phyloP scores from a whole-genome alignment of 75 land plant species.

The Azolla pinnata region DNA sequence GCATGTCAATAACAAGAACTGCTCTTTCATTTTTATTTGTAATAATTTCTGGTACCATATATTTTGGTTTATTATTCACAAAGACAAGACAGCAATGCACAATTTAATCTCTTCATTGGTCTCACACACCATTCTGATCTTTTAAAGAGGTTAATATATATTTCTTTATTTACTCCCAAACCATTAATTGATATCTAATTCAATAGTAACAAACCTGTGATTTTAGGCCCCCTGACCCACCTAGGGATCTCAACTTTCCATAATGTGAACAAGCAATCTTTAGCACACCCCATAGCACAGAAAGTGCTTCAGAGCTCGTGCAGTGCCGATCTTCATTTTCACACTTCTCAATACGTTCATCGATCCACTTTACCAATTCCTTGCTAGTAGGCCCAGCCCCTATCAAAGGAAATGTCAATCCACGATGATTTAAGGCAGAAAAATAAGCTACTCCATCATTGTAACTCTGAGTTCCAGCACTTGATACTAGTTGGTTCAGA shows the following conservation, averaged over 20 bases:
- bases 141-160: too few relatives aligned
- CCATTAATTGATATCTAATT: too few relatives aligned
- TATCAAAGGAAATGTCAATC: slow-evolving; percentile 72
- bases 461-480: slow-evolving; percentile 6
- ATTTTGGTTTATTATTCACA: not conserved
- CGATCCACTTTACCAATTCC: slow-evolving; percentile 82
- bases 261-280: slow-evolving; percentile 81
- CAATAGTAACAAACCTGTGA: slow-evolving; percentile 17
- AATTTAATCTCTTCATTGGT: not conserved
- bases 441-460: slow-evolving; percentile 27
- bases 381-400: slow-evolving; percentile 66
- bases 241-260: slow-evolving; percentile 83
- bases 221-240: slow-evolving; percentile 28
- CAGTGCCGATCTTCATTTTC: slow-evolving; percentile 18
- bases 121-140: not conserved
- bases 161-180: too few relatives aligned
- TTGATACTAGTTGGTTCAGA: slow-evolving; percentile 5
- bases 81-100: not conserved
- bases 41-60: too few relatives aligned
- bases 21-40: too few relatives aligned
- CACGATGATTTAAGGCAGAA: slow-evolving; percentile 29
- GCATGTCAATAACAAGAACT: too few relatives aligned
- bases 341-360: slow-evolving; percentile 55
- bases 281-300: slow-evolving; percentile 62
- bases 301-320: slow-evolving; percentile 27